Conservation (phyloP, 2,329 filamentous ascomycete species). For the Colletotrichum sp. region DNA sequence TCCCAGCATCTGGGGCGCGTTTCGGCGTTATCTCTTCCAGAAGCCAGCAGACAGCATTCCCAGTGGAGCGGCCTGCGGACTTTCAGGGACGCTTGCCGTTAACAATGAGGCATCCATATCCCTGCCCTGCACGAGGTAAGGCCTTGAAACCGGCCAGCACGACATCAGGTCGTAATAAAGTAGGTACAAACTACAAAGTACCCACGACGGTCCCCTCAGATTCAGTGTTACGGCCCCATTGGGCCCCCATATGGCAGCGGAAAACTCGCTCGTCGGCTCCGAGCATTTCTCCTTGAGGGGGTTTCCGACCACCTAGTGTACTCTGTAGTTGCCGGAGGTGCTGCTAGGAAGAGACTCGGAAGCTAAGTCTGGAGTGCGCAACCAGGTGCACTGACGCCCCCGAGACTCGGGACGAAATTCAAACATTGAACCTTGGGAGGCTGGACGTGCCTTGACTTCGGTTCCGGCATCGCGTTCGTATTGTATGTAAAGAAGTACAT, state of each 20-base stretch:
- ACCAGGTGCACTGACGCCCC: background rate
- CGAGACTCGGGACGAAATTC: slow-evolving; percentile 4
- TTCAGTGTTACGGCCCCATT: slow-evolving; percentile 1
- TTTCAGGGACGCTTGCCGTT: slow-evolving; percentile 5
- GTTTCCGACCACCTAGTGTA: background rate
- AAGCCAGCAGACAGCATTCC: background rate
- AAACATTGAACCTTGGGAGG: background rate
- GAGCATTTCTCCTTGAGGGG: slow-evolving; percentile 1
- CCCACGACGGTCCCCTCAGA: slow-evolving; percentile 3
- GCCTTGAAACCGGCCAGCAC: slow-evolving; percentile 14
- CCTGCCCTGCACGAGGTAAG: slow-evolving; percentile 9
- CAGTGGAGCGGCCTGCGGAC: background rate
- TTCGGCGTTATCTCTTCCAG: background rate
- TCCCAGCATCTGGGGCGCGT: background rate
- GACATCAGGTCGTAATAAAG: slow-evolving; percentile 16
- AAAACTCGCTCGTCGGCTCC: slow-evolving; percentile 12
- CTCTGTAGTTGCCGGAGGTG: background rate
- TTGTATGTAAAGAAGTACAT: background rate
- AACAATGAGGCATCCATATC: background rate
- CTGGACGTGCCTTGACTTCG: background rate
- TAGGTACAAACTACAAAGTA: background rate
- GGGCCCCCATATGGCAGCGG: background rate
- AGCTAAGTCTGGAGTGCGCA: background rate
- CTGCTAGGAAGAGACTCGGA: background rate
- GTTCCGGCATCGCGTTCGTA: slow-evolving; percentile 8